Evolutionary conservation across 2,329 filamentous ascomycete genomes (phyloP).

Genomic region (Penicillium freii): DNA sequence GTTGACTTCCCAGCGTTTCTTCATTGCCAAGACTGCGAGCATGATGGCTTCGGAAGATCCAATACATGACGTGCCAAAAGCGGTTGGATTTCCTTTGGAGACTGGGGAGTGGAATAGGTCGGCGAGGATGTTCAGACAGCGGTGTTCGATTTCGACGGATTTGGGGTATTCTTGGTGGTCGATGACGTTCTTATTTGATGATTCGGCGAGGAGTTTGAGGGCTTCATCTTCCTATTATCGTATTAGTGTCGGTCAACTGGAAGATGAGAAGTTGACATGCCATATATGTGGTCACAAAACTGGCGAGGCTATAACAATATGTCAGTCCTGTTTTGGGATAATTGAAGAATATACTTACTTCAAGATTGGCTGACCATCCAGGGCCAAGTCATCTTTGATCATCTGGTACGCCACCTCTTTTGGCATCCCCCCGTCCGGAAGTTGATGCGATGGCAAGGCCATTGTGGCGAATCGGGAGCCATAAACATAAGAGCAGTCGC

Average conservation of each 20-base stretch:
- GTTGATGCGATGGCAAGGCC: slow-evolving; percentile 4
- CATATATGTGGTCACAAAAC: slow-evolving; percentile 71
- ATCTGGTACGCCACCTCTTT: slow-evolving; percentile 67
- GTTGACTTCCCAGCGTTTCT: slow-evolving; percentile 69
- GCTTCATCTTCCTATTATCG: slow-evolving; percentile 56
- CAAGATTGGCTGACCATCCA: slow-evolving; percentile 65
- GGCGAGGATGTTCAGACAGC: slow-evolving; percentile 67
- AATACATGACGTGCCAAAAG: slow-evolving; percentile 67
- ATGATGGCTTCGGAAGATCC: slow-evolving; percentile 71
- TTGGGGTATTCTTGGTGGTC: slow-evolving; percentile 67
- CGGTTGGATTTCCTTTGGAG: slow-evolving; percentile 54
- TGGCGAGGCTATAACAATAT: slow-evolving; percentile 26
- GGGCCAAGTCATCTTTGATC: slow-evolving; percentile 61
- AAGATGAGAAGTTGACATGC: slow-evolving; percentile 3
- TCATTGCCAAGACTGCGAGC: slow-evolving; percentile 70
- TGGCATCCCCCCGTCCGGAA: slow-evolving; percentile 77
- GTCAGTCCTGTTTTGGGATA: not conserved
- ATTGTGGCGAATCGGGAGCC: slow-evolving; percentile 11
- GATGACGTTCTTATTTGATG: slow-evolving; percentile 69
- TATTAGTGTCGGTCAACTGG: not conserved
- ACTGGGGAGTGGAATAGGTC: slow-evolving; percentile 62
- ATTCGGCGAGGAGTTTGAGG: slow-evolving; percentile 64
- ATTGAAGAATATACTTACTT: slow-evolving; percentile 52
- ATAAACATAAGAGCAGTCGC: slow-evolving; percentile 9
- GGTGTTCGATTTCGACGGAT: slow-evolving; percentile 60